Evolutionary conservation across 2,329 filamentous ascomycete species (phyloP), one percentile per base, ranked within the genome.

Genomic region (Phoma sp.): DNA sequence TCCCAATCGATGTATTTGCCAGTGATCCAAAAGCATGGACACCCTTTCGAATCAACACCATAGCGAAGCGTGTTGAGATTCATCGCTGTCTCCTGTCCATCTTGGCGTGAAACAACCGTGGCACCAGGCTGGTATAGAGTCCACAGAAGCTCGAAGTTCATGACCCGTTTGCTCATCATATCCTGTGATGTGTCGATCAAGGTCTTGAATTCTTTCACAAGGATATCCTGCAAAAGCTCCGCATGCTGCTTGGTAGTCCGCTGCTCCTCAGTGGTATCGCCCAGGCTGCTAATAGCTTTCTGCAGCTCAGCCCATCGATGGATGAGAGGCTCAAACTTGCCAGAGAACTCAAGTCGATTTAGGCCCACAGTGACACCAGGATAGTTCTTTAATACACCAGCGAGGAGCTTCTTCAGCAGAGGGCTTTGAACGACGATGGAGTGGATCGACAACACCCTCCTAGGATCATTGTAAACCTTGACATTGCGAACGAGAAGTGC

Each of bases 341-440:
- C 81, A 7, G 74, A 69, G 56, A 90, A 88, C 50, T 83, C 82
- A 1, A 89, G 76, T 1, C 84, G 79, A n/a, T 84, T 79, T 24
- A 89, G 75, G 9, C 78, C 79, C 30, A 83, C 81, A 2, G 83
- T 83, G 27, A 89, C 77, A 1, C 86, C 85, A 0, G 83, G 82
- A 55, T 88, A 89, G 7, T 78, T 82, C 1, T 78, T 72, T 22
- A 89, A 76, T 7, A 88, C 78, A 9, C 80, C 77, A 8, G 75
- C 75, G 0, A 90, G 77, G 4, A 83, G 78, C 2, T 77, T 75
- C 71, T 86, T 87, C 38, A 90, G 73, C 48, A 80, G 76, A 1
- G 85, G 83, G 18, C 82, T 86, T 69, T 90, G 86, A 5, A 89
- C 74, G 39, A 88, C 79, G 53, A 90, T 82, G 41, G 83, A 86